Evolutionary conservation across 176 grass and related monocot genomes (phyloP).

Genomic region (Oryza glumipatula): DNA sequence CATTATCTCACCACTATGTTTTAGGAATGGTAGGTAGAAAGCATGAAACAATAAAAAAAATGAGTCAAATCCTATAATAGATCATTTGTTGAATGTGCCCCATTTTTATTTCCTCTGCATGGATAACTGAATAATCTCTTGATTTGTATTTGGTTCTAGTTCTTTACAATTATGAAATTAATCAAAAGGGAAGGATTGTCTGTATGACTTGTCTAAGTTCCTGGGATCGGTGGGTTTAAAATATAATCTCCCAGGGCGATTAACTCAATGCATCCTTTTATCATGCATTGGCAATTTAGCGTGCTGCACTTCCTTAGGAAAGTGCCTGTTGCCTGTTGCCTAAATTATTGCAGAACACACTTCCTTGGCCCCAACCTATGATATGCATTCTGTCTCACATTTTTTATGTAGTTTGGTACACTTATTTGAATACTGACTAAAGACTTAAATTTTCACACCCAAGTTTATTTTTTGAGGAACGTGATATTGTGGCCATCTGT

Average conservation of each 20-base stretch:
- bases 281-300: neutral
- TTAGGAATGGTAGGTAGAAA: neutral
- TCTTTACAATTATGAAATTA: neutral
- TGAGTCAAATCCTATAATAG: neutral
- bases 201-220: neutral
- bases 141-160: neutral
- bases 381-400: neutral
- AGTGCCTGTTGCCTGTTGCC: neutral
- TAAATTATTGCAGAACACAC: neutral
- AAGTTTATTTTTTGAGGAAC: neutral
- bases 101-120: neutral
- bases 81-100: neutral
- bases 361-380: neutral
- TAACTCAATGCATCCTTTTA: neutral
- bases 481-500: neutral
- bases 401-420: neutral
- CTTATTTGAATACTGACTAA: neutral
- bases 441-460: neutral
- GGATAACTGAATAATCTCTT: neutral
- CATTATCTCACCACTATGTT: slow-evolving; percentile 4
- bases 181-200: neutral
- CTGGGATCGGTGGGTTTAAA: neutral
- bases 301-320: neutral
- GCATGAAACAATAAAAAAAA: neutral
- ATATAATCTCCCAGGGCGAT: neutral